Conservation (phyloP, 768 basidiomycete species). For the Boletellus sp. region DNA sequence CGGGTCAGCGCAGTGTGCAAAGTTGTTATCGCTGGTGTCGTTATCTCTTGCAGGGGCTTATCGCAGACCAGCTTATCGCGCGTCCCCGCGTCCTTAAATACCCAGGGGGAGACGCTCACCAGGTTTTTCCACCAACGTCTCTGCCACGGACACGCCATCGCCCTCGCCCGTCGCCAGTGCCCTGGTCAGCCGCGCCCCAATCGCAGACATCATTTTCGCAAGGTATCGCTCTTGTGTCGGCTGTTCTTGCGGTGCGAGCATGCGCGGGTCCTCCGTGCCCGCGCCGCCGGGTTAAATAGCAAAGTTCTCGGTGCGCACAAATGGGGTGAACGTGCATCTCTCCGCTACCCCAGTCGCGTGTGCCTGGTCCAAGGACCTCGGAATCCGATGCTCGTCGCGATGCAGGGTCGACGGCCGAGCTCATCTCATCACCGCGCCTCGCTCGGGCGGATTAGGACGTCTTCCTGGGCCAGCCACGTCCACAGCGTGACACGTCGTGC, state of each 20-base stretch:
- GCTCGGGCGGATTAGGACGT: too few species aligned
- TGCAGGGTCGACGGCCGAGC: too few species aligned
- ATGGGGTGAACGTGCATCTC: conserved; percentile 16
- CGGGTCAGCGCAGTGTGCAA: conserved; percentile 3
- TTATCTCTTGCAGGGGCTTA: conserved; percentile 20
- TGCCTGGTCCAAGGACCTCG: neutral
- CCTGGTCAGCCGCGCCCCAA: conserved; percentile 15
- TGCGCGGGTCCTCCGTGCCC: neutral
- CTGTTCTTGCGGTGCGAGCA: too few species aligned
- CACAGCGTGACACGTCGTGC: neutral
- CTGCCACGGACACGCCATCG: neutral
- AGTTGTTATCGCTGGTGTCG: conserved; percentile 17
- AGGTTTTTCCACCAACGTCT: conserved; percentile 14
- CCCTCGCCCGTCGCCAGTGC: conserved; percentile 12
- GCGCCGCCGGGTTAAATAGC: conserved; percentile 12
- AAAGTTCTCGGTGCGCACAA: neutral
- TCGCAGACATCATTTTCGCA: conserved; percentile 18
- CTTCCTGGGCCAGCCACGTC: neutral
- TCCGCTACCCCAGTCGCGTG: too few species aligned
- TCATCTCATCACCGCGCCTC: too few species aligned
- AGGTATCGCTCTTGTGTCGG: conserved; percentile 7
- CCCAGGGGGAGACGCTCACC: conserved; percentile 1
- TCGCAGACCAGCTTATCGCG: conserved; percentile 17
- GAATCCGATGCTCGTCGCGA: too few species aligned
- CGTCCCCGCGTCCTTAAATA: conserved; percentile 5